Evolutionary conservation across 1,284 basidiomycete species (phyloP).

Genomic region (Trichosporon sp.): DNA sequence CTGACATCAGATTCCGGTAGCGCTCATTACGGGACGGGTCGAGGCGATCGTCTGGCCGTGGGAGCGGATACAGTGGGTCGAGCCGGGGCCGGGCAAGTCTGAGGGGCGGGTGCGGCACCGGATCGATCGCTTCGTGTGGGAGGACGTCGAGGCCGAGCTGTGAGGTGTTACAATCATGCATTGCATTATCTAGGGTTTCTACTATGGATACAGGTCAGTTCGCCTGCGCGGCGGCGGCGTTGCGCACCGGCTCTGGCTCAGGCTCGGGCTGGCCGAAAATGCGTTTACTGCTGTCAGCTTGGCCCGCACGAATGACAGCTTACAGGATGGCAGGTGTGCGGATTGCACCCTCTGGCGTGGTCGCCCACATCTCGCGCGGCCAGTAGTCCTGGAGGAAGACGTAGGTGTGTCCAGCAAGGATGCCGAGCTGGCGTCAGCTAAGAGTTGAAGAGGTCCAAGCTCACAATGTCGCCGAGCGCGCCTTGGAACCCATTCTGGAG

Average conservation of each 20-base stretch:
- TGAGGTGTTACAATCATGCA: constrained; percentile 1
- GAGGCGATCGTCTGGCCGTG: neutral
- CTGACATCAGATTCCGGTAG: neutral
- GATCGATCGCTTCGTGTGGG: neutral
- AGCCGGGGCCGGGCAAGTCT: neutral
- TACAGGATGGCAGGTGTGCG: constrained; percentile 74
- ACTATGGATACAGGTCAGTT: neutral
- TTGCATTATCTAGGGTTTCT: constrained; percentile 4
- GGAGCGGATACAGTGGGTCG: neutral
- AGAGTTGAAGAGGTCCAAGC: constrained; percentile 11
- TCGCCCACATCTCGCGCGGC: constrained; percentile 73
- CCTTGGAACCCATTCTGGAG: constrained; percentile 81
- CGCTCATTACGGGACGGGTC: neutral
- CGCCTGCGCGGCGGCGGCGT: neutral
- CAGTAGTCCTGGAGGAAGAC: constrained; percentile 95
- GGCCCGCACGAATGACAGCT: constrained; percentile 42
- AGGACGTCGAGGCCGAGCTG: neutral
- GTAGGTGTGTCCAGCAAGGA: constrained; percentile 81
- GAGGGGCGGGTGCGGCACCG: neutral
- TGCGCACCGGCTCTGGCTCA: neutral
- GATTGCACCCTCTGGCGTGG: constrained; percentile 54
- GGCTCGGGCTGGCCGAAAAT: constrained; percentile 14
- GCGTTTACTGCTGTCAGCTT: constrained; percentile 16
- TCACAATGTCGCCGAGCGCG: constrained; percentile 72
- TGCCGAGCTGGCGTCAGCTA: constrained; percentile 56